Base-by-base conservation (phyloP, 805 yeast species). In the Hanseniaspora meyeri region DNA sequence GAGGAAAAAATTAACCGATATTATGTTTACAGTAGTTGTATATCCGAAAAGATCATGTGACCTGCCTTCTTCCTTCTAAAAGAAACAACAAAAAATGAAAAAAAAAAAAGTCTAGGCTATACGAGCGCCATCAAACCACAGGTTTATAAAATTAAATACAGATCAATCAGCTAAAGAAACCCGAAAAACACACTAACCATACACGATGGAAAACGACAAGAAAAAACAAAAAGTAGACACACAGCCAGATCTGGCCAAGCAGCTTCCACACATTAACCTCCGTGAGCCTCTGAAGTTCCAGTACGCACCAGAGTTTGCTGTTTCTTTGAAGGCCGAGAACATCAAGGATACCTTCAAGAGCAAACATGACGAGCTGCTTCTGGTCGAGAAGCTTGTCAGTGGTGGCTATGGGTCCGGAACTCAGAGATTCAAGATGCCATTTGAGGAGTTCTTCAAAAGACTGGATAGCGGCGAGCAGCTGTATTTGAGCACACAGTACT, bases 351-450 rank as follows among this genome's bases (percentile, higher is more conserved):
- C 43, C 8, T 54, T 47, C 12, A 24, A 48, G 37, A 34, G 42
- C 10, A 40, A 47, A 36, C 52, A 48, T 14, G 55, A 55, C 29
- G 53, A 40, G 12, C 36, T 51, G 19, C 20, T 57, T 39, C 79
- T 81, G 60, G 80, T 84, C 17, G 91, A 85, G 63, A 74, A 74
- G 60, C 78, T 79, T 62, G 65, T 67, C 14, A 67, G 72, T 45
- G 81, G 81, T 49, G 90, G 90, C 1, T 85, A 78, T 68, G 91
- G 91, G 0, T 76, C 82, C 48, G 88, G 88, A 1, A 71, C 72
- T 20, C 70, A 72, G 56, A 70, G 89, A 60, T 65, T 74, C 16
- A 73, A 73, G 55, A 74, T 82, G 79, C 65, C 69, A 2, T 72
- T 84, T 58, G 63, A 63, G 0, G 79, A 80, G 19, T 73, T 85